Conservation (phyloP, 192 early-diverging fungal genomes). For the Globomyces pollinis-pini region DNA sequence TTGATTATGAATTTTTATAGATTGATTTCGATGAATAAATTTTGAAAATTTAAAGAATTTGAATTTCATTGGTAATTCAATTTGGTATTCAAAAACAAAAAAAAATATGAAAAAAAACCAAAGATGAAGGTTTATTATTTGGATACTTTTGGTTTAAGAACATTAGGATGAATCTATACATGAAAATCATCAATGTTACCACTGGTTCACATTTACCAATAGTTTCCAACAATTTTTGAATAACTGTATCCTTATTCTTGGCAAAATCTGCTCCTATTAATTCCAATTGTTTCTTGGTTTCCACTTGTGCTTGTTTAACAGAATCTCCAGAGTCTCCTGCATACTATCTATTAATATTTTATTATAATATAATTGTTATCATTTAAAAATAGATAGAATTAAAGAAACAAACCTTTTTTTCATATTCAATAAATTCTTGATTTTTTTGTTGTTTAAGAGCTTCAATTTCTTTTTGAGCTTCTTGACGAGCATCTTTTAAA, state of each 20-base stretch:
- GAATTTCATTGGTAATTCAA: not conserved
- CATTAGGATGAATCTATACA: conserved; percentile 13
- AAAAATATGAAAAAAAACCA: not conserved
- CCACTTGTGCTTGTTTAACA: not conserved
- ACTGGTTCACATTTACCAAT: conserved; percentile 53
- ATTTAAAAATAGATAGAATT: not conserved
- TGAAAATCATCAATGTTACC: too few relatives aligned
- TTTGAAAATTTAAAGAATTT: not conserved
- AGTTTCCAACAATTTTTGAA: conserved; percentile 49
- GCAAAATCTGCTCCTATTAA: conserved; percentile 21
- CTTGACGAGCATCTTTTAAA: conserved; percentile 90
- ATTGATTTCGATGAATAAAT: not conserved
- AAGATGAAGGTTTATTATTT: too few relatives aligned
- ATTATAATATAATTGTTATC: too few relatives aligned
- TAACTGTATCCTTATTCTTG: conserved; percentile 48
- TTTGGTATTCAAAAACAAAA: not conserved
- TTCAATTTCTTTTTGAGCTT: conserved; percentile 88
- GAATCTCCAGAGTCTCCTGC: not conserved
- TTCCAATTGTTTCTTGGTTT: not conserved
- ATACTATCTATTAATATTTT: not conserved
- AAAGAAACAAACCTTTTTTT: conserved; percentile 57
- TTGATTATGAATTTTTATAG: not conserved
- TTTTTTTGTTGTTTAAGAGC: conserved; percentile 77
- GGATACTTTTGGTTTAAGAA: not conserved
- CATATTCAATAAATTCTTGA: conserved; percentile 67